A percentile compares a stretch with the other conserved stretches of the same genome.
Evolutionary conservation across 192 early-diverging fungal species (phyloP).

Genomic region (Backusella luteola): DNA sequence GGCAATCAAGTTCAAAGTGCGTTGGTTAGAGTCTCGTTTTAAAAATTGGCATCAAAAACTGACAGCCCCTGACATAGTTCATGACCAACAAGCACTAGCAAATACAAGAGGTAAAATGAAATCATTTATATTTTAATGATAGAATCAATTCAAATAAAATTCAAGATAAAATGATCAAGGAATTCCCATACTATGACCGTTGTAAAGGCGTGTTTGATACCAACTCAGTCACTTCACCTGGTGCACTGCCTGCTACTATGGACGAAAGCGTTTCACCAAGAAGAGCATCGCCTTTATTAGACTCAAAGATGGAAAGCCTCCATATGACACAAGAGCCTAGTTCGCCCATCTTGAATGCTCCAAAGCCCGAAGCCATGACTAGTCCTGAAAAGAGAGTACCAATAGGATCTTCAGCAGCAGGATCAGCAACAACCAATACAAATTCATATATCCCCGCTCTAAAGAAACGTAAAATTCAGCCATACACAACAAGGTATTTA

Average conservation of each 20-base stretch:
- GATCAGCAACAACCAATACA: background rate
- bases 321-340: background rate
- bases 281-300: background rate
- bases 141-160: background rate
- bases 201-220: conserved; percentile 12
- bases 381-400: background rate
- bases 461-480: background rate
- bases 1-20: conserved; percentile 29
- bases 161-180: conserved; percentile 16
- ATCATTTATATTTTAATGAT: too few species aligned
- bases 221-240: background rate
- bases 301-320: background rate
- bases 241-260: background rate
- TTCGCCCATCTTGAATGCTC: background rate
- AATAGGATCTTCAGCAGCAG: background rate
- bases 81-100: background rate
- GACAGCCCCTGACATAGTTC: background rate
- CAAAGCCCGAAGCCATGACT: background rate
- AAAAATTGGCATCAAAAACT: conserved; percentile 4
- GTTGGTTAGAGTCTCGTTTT: conserved; percentile 25
- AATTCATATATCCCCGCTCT: background rate
- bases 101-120: background rate
- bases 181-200: conserved; percentile 23
- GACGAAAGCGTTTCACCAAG: background rate
- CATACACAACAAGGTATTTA: background rate